Evolutionary conservation across 441 rosid genomes (phyloP).

Genomic region (Jatropha multifida): DNA sequence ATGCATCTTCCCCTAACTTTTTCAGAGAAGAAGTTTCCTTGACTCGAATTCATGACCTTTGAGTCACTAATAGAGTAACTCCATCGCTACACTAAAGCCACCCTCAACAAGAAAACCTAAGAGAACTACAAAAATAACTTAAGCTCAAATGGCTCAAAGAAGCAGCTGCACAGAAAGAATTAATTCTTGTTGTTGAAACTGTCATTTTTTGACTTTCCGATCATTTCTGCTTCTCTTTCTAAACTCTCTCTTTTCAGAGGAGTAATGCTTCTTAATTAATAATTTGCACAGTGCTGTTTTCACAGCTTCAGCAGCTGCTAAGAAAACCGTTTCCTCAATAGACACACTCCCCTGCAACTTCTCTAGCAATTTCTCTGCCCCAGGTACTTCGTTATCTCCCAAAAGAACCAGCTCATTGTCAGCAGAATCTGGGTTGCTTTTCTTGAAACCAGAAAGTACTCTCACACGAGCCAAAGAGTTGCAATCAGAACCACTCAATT

Average conservation of each 20-base stretch:
- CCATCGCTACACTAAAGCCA: too few species aligned
- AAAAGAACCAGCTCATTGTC: slow-evolving; percentile 34
- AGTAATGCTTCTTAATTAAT: slow-evolving; percentile 87
- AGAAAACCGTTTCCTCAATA: slow-evolving; percentile 54
- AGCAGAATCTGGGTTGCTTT: slow-evolving; percentile 15
- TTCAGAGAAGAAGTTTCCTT: too few species aligned
- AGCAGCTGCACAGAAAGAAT: neutral
- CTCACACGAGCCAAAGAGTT: slow-evolving; percentile 58
- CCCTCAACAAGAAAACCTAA: neutral
- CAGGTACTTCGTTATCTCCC: slow-evolving; percentile 57
- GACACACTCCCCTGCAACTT: slow-evolving; percentile 68
- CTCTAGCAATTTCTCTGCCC: slow-evolving; percentile 64
- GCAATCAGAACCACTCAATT: slow-evolving; percentile 46
- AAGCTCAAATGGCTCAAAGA: slow-evolving; percentile 5
- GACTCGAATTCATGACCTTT: too few species aligned
- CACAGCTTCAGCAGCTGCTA: slow-evolving; percentile 76
- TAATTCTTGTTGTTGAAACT: neutral
- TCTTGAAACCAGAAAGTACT: slow-evolving; percentile 45
- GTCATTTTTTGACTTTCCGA: slow-evolving; percentile 45
- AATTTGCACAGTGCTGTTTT: slow-evolving; percentile 69
- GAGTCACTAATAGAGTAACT: too few species aligned
- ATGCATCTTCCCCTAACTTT: too few species aligned
- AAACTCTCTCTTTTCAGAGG: slow-evolving; percentile 66
- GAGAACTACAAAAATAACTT: neutral
- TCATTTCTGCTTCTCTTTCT: slow-evolving; percentile 89